Evolutionary conservation across 2,329 filamentous ascomycete genomes (phyloP).

Genomic region (Aaosphaeria pasadenensis): DNA sequence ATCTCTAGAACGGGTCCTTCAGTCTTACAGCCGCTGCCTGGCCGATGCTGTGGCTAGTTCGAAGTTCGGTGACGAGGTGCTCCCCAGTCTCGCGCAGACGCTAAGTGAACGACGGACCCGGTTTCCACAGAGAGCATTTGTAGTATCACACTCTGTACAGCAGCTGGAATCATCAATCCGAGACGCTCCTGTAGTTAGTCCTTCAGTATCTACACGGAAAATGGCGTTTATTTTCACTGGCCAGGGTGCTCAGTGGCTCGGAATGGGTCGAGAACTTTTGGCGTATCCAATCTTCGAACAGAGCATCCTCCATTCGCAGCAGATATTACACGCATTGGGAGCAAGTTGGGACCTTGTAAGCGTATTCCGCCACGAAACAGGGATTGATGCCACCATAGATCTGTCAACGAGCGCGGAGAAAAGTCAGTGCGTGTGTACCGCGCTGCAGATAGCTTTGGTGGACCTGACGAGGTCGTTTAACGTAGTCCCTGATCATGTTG

Average conservation of each 20-base stretch:
- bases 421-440: conserved; percentile 12
- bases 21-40: not conserved
- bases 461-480: conserved; percentile 7
- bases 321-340: not conserved
- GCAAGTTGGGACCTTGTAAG: not conserved
- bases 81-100: conserved; percentile 2
- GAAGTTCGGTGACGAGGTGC: not conserved
- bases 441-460: conserved; percentile 14
- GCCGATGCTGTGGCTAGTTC: not conserved
- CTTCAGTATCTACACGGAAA: not conserved
- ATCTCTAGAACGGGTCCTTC: not conserved
- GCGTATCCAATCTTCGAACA: not conserved
- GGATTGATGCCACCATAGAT: not conserved
- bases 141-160: not conserved
- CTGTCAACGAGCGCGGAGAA: conserved; percentile 3
- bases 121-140: conserved; percentile 1
- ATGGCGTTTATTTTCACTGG: conserved; percentile 13
- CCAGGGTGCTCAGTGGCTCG: conserved; percentile 12
- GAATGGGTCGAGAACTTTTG: conserved; percentile 6
- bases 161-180: not conserved
- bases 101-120: not conserved
- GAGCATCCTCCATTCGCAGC: not conserved
- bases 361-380: conserved; percentile 2
- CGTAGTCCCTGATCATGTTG: conserved; percentile 7
- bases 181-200: not conserved